These are phyloP conservation scores for Colletotrichum sp. DNA, from an alignment of 2,329 filamentous ascomycete species.

Conservation along the genomic window DNA sequence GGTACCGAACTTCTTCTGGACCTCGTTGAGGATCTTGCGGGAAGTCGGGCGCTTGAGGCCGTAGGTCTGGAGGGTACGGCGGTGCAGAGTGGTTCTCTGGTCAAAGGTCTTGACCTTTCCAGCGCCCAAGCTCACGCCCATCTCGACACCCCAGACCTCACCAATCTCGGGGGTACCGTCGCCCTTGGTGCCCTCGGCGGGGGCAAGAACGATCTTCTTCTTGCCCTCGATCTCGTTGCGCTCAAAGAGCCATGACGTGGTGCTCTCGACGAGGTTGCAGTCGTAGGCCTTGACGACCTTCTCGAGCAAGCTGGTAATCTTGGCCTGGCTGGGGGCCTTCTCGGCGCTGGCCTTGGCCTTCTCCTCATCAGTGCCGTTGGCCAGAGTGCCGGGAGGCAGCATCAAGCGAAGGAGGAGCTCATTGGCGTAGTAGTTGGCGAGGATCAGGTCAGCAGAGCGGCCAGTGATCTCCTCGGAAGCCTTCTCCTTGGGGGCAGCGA, in stretches of 20 bases:
- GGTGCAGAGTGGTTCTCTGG: constrained; percentile 89
- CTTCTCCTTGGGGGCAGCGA: constrained; percentile 70
- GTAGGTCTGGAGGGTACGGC: constrained; percentile 90
- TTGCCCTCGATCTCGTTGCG: constrained; percentile 95
- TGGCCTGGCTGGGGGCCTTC: constrained; percentile 83
- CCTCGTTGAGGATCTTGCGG: constrained; percentile 89
- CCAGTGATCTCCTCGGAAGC: constrained; percentile 71
- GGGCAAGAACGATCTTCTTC: constrained; percentile 97
- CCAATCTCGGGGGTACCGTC: constrained; percentile 88
- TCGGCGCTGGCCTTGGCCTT: constrained; percentile 87
- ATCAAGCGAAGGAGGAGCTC: constrained; percentile 92
- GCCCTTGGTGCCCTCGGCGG: constrained; percentile 85
- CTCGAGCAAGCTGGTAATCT: constrained; percentile 87
- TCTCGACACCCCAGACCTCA: constrained; percentile 98
- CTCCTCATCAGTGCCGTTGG: constrained; percentile 87
- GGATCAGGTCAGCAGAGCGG: constrained; percentile 82
- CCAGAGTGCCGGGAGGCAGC: constrained; percentile 86
- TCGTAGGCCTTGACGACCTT: constrained; percentile 92
- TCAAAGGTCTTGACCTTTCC: constrained; percentile 95
- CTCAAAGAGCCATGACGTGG: constrained; percentile 95
- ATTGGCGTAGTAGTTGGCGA: constrained; percentile 94
- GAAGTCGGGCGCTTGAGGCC: constrained; percentile 93
- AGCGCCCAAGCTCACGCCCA: constrained; percentile 86
- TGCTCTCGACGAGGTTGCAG: constrained; percentile 94
- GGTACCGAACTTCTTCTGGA: constrained; percentile 94